Base-by-base conservation (phyloP, 805 yeast genomes). In the Lipomyces chichibuensis region DNA sequence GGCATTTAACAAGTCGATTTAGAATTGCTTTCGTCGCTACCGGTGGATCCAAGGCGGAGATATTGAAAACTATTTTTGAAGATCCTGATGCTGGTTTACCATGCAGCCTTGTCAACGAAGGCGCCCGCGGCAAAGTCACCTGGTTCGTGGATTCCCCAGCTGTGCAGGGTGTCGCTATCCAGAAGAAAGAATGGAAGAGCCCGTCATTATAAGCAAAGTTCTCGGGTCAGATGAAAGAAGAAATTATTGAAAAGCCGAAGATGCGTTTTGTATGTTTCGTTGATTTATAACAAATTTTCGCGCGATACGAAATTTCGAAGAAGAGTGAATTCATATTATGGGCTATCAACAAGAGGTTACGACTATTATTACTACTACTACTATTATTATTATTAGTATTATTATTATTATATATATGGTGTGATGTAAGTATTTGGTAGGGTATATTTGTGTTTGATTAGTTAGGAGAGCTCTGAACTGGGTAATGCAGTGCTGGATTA, bases 51-150 rank as follows among this genome's bases (percentile, higher is more conserved):
- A 94, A 94, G 79, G 97, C 97, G 2, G 97, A 97, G 2, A 88
- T 94, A 62, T 85, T 94, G 76, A 88, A 91, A 76, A 90, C 89
- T 13, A 93, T 94, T 65, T 90, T 94, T 92, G 98, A 94, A 80
- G 86, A 97, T 76, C 98, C 98, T 2, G 98, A 95, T 76, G 92
- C 92, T 81, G 97, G 97, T 0, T 84, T 94, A 67, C 99, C 99
- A 49, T 90, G 95, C 69, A 88, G 95, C 67, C 89, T 94, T 66
- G 97, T 94, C 64, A 93, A 93, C 76, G 98, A 92, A 79, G 90
- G 91, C 37, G 97, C 97, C n/a, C 97, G 97, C 0, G 98, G 98
- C 17, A 89, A 90, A 79, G 97, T 94, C 4, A 86, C 93, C 7
- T 94, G 99, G 99, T 94, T 94, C 81, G 98, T 94, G 46, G 99